These are phyloP conservation scores for Ophiognomonia clavigignenti-juglandacearum DNA, from an alignment of 2,329 filamentous ascomycete species.

Conservation along the genomic window DNA sequence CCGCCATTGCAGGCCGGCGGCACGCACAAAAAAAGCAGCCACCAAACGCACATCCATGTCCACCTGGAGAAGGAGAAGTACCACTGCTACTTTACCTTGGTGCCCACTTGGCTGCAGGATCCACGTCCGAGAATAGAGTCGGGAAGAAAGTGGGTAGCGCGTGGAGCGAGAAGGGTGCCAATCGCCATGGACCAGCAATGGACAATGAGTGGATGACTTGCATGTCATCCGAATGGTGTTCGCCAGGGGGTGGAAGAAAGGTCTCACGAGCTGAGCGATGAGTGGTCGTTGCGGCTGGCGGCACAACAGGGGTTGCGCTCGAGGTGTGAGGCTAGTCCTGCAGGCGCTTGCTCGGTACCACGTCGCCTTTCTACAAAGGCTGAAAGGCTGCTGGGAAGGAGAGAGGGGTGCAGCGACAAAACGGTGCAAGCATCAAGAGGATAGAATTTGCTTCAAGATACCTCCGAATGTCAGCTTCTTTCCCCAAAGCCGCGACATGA, in stretches of 20 bases:
- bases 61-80: background rate
- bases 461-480: too few relatives aligned
- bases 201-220: background rate
- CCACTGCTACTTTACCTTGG: background rate
- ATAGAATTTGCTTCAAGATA: background rate
- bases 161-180: background rate
- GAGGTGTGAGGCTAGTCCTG: background rate
- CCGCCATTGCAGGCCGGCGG: conserved; percentile 10
- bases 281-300: conserved; percentile 13
- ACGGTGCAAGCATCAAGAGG: conserved; percentile 5
- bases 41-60: background rate
- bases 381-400: background rate
- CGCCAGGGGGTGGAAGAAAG: background rate
- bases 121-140: conserved; percentile 13
- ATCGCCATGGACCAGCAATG: background rate
- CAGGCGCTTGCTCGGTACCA: conserved; percentile 10
- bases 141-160: background rate
- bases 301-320: background rate
- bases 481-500: too few relatives aligned
- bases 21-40: conserved; percentile 5
- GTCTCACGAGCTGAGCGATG: conserved; percentile 11
- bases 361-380: background rate
- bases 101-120: too few relatives aligned
- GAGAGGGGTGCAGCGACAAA: conserved; percentile 11
- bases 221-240: too few relatives aligned